phyloP scores from a whole-genome alignment of 257 asterid genomes.

The Paraleonurus japonicus region DNA sequence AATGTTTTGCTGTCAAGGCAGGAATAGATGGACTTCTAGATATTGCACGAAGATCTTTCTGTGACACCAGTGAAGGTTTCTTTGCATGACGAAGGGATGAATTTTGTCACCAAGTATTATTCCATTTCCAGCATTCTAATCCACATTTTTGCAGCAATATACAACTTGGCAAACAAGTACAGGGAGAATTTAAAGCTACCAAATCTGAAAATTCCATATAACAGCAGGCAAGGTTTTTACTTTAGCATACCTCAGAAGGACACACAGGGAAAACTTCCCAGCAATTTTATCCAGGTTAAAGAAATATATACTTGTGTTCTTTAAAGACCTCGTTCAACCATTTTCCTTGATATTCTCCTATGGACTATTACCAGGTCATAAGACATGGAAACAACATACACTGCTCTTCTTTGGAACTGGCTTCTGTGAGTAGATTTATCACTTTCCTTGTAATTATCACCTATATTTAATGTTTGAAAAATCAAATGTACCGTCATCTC shows the following conservation, averaged over 20 bases:
- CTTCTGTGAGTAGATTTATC: slow-evolving; percentile 71
- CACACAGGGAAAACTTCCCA: slow-evolving; percentile 77
- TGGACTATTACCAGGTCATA: slow-evolving; percentile 55
- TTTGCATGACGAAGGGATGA: slow-evolving; percentile 23
- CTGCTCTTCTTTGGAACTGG: slow-evolving; percentile 83
- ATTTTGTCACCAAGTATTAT: slow-evolving; percentile 25
- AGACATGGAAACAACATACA: slow-evolving; percentile 95
- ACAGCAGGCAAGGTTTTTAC: slow-evolving; percentile 93
- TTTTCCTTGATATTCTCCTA: slow-evolving; percentile 24
- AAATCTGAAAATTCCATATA: slow-evolving; percentile 85
- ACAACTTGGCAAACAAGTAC: slow-evolving; percentile 87
- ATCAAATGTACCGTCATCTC: background rate
- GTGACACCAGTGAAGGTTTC: slow-evolving; percentile 98
- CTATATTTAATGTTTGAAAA: background rate
- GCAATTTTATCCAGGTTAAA: slow-evolving; percentile 91
- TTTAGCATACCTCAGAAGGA: slow-evolving; percentile 93
- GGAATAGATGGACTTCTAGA: slow-evolving; percentile 94
- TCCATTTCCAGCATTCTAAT: slow-evolving; percentile 36
- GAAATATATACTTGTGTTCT: slow-evolving; percentile 16
- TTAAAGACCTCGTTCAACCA: slow-evolving; percentile 2
- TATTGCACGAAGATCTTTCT: slow-evolving; percentile 91
- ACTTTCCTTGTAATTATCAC: slow-evolving; percentile 8
- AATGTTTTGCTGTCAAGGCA: slow-evolving; percentile 97
- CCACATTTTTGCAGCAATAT: slow-evolving; percentile 66
- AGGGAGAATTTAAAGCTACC: slow-evolving; percentile 81